A percentile compares a stretch with the other conserved stretches of the same genome.
phyloP scores from a whole-genome alignment of 257 asterid species.

The Fraxinus quadrangulata region DNA sequence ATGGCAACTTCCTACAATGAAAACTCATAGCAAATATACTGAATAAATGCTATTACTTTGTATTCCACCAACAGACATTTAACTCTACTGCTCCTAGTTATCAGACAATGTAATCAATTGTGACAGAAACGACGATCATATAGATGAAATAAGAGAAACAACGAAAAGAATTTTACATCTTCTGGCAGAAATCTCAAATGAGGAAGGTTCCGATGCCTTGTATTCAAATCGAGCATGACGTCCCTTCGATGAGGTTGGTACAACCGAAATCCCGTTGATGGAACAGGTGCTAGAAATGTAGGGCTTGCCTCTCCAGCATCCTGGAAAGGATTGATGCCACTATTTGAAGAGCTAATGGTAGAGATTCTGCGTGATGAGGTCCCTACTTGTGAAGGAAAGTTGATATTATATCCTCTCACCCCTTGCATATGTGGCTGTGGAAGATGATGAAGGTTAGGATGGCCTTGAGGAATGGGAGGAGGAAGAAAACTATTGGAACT shows the following conservation, averaged over 20 bases:
- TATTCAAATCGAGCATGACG: constrained; percentile 45
- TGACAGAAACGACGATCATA: constrained; percentile 4
- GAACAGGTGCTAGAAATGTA: constrained; percentile 54
- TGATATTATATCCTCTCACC: constrained; percentile 49
- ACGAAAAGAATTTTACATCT: constrained; percentile 49
- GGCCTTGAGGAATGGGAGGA: constrained; percentile 53
- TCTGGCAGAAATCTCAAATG: constrained; percentile 79
- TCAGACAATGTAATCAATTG: neutral
- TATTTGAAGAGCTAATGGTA: constrained; percentile 32
- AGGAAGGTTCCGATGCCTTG: constrained; percentile 54
- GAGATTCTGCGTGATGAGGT: constrained; percentile 48
- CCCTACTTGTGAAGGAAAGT: constrained; percentile 51
- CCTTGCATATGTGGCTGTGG: constrained; percentile 52
- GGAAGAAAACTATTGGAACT: constrained; percentile 46
- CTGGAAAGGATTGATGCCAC: constrained; percentile 25
- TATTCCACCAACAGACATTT: neutral
- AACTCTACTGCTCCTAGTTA: neutral
- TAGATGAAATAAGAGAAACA: neutral
- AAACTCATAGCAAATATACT: neutral
- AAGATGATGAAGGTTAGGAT: constrained; percentile 42
- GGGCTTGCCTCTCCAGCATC: constrained; percentile 55
- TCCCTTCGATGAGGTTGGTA: constrained; percentile 70
- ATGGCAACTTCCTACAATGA: constrained; percentile 63
- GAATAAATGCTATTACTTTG: neutral
- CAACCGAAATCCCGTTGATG: constrained; percentile 53